These are phyloP conservation scores for Adansonia grandidieri DNA, from an alignment of 441 rosid genomes.

Conservation along the genomic window DNA sequence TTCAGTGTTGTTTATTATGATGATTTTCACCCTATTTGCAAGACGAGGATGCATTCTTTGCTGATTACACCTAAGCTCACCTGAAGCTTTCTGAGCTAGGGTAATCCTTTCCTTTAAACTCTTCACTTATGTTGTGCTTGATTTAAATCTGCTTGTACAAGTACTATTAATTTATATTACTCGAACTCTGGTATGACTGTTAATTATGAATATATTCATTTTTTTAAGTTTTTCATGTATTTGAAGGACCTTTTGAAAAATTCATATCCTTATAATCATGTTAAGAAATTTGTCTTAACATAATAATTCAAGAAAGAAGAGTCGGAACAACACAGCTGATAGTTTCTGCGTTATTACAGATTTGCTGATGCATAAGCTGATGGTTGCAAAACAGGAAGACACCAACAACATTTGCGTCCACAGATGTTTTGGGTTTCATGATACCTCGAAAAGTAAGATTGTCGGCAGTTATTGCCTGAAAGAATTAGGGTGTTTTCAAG, in stretches of 20 bases:
- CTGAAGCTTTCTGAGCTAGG: slow-evolving; percentile 94
- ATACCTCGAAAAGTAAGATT: neutral
- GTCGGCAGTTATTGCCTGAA: too few species aligned
- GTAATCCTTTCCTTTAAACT: slow-evolving; percentile 37
- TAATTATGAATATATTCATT: too few species aligned
- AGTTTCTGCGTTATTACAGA: slow-evolving; percentile 31
- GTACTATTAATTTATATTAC: too few species aligned
- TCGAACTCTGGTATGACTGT: too few species aligned
- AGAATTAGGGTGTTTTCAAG: too few species aligned
- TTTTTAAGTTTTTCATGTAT: too few species aligned
- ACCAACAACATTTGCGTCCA: slow-evolving; percentile 19
- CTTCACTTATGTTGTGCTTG: neutral
- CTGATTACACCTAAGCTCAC: slow-evolving; percentile 74
- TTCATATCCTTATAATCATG: too few species aligned
- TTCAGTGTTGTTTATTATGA: neutral
- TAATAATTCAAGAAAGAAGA: too few species aligned
- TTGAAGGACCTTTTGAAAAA: too few species aligned
- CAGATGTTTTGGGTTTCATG: neutral
- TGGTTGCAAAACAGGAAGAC: neutral
- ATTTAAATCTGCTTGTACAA: neutral
- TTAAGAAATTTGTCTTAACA: too few species aligned
- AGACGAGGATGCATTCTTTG: slow-evolving; percentile 90
- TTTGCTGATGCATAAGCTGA: slow-evolving; percentile 50
- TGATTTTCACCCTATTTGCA: slow-evolving; percentile 31
- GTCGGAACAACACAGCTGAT: too few species aligned